These are phyloP conservation scores for Paracamarosporium sp. DNA, from an alignment of 2,329 filamentous ascomycete genomes.

Conservation along the genomic window DNA sequence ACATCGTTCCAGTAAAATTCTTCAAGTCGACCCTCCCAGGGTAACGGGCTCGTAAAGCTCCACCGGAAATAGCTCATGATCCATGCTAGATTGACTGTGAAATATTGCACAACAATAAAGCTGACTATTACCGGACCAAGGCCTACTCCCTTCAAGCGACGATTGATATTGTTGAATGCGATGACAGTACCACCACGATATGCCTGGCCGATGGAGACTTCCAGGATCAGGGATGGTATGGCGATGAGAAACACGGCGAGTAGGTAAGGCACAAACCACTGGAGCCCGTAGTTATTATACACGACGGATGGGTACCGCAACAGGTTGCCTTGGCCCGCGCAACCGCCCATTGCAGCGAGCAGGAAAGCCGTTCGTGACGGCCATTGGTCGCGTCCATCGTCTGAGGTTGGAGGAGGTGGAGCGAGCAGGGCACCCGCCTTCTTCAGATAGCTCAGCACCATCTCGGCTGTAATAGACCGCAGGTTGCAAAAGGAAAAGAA, in stretches of 20 bases:
- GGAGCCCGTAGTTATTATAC: conserved; percentile 26
- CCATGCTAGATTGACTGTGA: conserved; percentile 22
- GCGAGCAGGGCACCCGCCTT: conserved; percentile 3
- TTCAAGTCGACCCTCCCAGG: conserved; percentile 38
- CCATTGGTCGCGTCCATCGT: conserved; percentile 25
- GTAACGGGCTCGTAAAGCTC: conserved; percentile 18
- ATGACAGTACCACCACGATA: conserved; percentile 26
- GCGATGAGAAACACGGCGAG: conserved; percentile 23
- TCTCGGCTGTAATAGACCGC: neutral
- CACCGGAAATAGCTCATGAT: conserved; percentile 22
- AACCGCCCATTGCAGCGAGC: conserved; percentile 22
- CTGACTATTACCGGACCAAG: conserved; percentile 16
- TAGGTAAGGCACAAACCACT: conserved; percentile 22
- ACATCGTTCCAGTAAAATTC: conserved; percentile 61
- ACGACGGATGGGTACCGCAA: conserved; percentile 22
- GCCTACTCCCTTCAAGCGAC: conserved; percentile 21
- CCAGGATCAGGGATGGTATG: conserved; percentile 21
- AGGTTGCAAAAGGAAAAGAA: neutral
- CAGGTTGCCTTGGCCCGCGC: conserved; percentile 22
- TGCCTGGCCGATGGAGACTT: conserved; percentile 22
- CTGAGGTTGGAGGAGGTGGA: conserved; percentile 13
- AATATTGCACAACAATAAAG: conserved; percentile 20
- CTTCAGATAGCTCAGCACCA: neutral
- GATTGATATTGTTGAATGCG: conserved; percentile 25
- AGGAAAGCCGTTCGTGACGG: conserved; percentile 20